These are phyloP conservation scores for Ganoderma leucocontextum DNA, from an alignment of 1,284 basidiomycete species.

Conservation along the genomic window DNA sequence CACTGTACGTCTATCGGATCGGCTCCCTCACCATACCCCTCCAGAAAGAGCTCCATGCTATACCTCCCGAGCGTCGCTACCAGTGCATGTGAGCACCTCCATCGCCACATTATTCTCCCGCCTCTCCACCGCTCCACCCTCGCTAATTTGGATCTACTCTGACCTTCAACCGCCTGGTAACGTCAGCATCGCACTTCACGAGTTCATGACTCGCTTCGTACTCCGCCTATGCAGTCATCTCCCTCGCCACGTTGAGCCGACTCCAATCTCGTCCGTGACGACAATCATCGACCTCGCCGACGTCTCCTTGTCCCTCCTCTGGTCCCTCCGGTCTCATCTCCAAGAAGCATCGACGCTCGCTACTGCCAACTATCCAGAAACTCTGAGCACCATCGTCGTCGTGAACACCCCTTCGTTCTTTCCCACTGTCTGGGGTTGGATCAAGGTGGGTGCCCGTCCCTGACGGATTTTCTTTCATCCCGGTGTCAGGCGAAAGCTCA, in stretches of 20 bases:
- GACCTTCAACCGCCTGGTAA: conserved; percentile 11
- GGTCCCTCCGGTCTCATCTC: conserved; percentile 72
- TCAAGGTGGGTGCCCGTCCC: conserved; percentile 58
- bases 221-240: conserved; percentile 71
- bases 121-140: conserved; percentile 19
- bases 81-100: conserved; percentile 68
- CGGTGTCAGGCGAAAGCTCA: conserved; percentile 2
- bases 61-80: conserved; percentile 62
- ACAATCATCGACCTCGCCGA: conserved; percentile 79
- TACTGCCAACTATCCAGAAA: conserved; percentile 84
- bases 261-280: conserved; percentile 68
- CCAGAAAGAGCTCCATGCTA: conserved; percentile 66
- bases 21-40: conserved; percentile 59
- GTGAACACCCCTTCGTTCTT: conserved; percentile 83
- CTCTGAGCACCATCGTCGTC: conserved; percentile 67
- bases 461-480: neutral
- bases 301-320: conserved; percentile 70
- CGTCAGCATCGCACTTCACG: conserved; percentile 63
- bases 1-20: conserved; percentile 77
- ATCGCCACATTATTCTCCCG: neutral
- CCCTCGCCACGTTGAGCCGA: conserved; percentile 60
- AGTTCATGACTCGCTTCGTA: conserved; percentile 70
- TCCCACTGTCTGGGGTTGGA: conserved; percentile 80
- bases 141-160: conserved; percentile 13
- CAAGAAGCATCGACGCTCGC: conserved; percentile 78